These are phyloP conservation scores for Anacardium occidentale DNA, from an alignment of 345 rosid genomes.

Conservation along the genomic window DNA sequence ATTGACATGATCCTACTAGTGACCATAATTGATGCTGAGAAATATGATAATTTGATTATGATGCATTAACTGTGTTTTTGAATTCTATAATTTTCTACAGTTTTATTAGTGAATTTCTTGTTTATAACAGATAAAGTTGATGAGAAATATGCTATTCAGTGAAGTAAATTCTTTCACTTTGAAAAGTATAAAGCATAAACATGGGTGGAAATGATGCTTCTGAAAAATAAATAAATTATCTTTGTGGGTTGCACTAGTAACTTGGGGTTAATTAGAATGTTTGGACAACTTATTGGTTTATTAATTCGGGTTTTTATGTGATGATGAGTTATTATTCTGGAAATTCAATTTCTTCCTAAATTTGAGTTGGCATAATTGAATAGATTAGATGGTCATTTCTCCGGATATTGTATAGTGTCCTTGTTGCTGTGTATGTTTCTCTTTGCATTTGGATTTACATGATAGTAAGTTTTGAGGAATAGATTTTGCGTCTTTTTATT, in stretches of 20 bases:
- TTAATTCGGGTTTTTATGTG: neutral
- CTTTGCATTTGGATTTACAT: neutral
- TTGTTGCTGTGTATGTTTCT: neutral
- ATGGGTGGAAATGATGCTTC: neutral
- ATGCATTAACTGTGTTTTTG: neutral
- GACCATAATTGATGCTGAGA: neutral
- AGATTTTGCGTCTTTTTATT: neutral
- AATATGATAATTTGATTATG: too few relatives aligned
- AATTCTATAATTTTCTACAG: neutral
- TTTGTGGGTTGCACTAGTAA: neutral
- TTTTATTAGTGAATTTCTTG: neutral
- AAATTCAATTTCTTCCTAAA: neutral
- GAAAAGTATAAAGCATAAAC: neutral
- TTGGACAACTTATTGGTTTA: neutral
- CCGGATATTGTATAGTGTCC: neutral
- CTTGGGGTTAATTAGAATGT: neutral
- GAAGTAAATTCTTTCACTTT: neutral
- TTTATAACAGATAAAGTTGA: neutral
- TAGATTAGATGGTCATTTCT: constrained; percentile 5
- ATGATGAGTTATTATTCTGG: neutral
- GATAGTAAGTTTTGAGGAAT: neutral
- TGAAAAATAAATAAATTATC: neutral
- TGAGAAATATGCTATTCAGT: neutral
- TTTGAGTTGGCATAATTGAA: constrained; percentile 2
- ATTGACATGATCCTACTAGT: neutral